These are phyloP conservation scores for Lenwebbia sp. DNA, from an alignment of 345 rosid species.

Conservation along the genomic window DNA sequence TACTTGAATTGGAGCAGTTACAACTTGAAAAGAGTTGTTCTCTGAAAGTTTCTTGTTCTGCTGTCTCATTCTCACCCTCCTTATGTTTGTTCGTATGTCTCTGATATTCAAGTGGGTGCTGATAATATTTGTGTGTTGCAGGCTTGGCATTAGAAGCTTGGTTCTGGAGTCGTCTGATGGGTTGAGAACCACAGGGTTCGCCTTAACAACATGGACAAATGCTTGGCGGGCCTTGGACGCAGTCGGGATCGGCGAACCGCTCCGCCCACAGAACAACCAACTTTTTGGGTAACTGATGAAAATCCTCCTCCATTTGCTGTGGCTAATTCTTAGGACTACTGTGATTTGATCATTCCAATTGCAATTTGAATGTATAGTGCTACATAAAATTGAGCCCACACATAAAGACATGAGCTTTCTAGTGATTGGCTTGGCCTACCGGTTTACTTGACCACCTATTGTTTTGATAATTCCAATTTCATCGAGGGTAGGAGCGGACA, in stretches of 20 bases:
- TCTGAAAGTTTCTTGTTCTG: neutral
- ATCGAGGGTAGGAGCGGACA: neutral
- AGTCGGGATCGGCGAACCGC: neutral
- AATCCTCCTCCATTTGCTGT: neutral
- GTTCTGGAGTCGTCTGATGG: slow-evolving; percentile 56
- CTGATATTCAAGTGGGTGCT: neutral
- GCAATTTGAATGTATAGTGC: neutral
- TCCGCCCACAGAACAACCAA: neutral
- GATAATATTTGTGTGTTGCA: slow-evolving; percentile 1
- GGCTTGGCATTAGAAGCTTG: slow-evolving; percentile 59
- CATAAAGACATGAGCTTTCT: neutral
- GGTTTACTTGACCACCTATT: neutral
- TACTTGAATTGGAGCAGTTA: neutral
- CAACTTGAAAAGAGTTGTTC: neutral
- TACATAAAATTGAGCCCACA: neutral
- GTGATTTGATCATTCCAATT: neutral
- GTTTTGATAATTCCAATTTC: neutral
- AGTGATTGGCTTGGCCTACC: neutral
- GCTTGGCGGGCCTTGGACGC: slow-evolving; percentile 22
- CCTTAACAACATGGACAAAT: slow-evolving; percentile 37
- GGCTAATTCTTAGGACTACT: neutral
- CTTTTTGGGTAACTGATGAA: neutral
- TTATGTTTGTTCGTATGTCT: neutral
- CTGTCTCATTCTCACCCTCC: neutral
- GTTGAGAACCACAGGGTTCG: slow-evolving; percentile 51